A percentile compares a stretch with the other conserved stretches of the same genome.
These are phyloP conservation scores for Chaetoceros tenuissimus DNA, from an alignment of 108 stramenopile genomes.

Conservation along the genomic window DNA sequence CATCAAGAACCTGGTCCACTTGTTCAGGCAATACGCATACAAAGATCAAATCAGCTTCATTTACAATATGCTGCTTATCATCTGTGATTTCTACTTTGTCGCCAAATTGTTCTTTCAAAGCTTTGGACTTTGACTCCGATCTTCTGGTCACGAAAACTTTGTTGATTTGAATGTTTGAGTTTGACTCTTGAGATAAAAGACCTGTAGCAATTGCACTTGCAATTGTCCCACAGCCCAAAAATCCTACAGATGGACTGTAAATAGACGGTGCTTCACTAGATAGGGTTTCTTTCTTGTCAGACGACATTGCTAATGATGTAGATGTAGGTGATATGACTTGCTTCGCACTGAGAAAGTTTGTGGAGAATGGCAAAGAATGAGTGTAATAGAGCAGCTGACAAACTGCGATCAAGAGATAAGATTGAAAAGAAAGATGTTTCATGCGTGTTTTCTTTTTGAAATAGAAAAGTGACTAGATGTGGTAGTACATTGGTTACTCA, in stretches of 20 bases:
- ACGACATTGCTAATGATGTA: background rate
- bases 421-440: no score
- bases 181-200: slow-evolving; percentile 22
- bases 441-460: no score
- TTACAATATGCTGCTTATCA: slow-evolving; percentile 59
- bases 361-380: no score
- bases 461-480: no score
- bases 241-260: slow-evolving; percentile 31
- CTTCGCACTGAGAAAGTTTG: no score
- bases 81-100: slow-evolving; percentile 43
- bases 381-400: no score
- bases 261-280: background rate
- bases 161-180: slow-evolving; percentile 9
- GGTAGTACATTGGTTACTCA: no score
- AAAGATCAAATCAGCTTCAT: slow-evolving; percentile 60
- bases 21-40: slow-evolving; percentile 63
- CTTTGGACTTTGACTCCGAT: slow-evolving; percentile 42
- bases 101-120: slow-evolving; percentile 26
- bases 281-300: background rate
- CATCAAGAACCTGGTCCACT: slow-evolving; percentile 33
- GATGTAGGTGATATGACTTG: background rate
- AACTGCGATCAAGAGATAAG: no score
- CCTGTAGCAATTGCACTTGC: slow-evolving; percentile 65
- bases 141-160: slow-evolving; percentile 48
- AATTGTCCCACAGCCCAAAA: slow-evolving; percentile 80